Evolutionary conservation across 768 basidiomycete species (phyloP).

Genomic region (Boletus reticuloceps): DNA sequence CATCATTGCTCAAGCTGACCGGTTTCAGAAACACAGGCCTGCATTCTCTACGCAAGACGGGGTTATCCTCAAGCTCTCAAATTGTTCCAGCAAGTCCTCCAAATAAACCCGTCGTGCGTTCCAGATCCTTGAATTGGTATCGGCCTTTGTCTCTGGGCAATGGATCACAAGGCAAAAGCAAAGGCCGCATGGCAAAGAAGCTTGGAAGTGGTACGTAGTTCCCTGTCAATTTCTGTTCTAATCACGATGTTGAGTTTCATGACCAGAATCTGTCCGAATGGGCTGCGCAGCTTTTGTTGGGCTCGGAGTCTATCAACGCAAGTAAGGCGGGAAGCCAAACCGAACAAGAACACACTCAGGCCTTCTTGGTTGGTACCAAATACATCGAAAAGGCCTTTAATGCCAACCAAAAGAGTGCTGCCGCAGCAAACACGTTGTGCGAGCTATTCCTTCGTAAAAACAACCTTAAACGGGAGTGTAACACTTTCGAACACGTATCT

Average conservation of each 20-base stretch:
- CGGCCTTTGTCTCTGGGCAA: slow-evolving; percentile 89
- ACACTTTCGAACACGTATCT: not conserved
- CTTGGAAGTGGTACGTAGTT: slow-evolving; percentile 67
- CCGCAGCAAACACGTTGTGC: slow-evolving; percentile 81
- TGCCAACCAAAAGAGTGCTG: slow-evolving; percentile 64
- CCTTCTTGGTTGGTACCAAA: slow-evolving; percentile 65
- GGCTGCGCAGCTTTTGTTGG: slow-evolving; percentile 79
- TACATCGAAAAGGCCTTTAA: slow-evolving; percentile 79
- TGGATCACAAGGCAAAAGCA: slow-evolving; percentile 81
- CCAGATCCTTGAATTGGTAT: slow-evolving; percentile 97
- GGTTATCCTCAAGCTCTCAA: slow-evolving; percentile 78
- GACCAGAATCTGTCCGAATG: slow-evolving; percentile 73
- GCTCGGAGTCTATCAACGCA: slow-evolving; percentile 81
- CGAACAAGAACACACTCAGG: slow-evolving; percentile 60
- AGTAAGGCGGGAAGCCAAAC: slow-evolving; percentile 69
- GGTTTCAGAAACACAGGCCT: slow-evolving; percentile 47
- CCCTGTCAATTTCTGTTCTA: not conserved
- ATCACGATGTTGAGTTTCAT: not conserved
- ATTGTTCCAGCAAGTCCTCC: slow-evolving; percentile 81
- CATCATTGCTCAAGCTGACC: not conserved
- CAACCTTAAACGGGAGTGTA: slow-evolving; percentile 45
- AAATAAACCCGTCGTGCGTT: too few relatives aligned
- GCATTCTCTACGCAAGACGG: slow-evolving; percentile 79
- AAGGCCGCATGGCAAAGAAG: slow-evolving; percentile 90
- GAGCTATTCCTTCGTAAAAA: slow-evolving; percentile 76